Evolutionary conservation across 2,329 filamentous ascomycete species (phyloP).

Genomic region (Trichoderma sp.): DNA sequence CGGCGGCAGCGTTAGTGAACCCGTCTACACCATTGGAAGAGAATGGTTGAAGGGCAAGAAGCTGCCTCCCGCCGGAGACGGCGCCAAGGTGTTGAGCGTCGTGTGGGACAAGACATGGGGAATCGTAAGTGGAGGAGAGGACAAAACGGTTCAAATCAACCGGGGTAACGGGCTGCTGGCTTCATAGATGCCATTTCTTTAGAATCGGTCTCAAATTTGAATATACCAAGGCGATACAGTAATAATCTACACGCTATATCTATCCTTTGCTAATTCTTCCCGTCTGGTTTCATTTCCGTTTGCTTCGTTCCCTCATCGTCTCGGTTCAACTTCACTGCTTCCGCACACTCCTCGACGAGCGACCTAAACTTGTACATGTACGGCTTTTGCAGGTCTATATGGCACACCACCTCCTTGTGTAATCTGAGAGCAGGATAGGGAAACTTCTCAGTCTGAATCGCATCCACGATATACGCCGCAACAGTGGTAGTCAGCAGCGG

Average conservation of each 20-base stretch:
- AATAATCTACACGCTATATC: neutral
- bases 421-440: constrained; percentile 48
- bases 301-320: neutral
- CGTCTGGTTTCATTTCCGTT: neutral
- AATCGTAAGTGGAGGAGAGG: constrained; percentile 88
- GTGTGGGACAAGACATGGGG: constrained; percentile 83
- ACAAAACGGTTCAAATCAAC: constrained; percentile 93
- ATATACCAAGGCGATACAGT: constrained; percentile 15
- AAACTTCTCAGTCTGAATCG: constrained; percentile 49
- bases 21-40: constrained; percentile 71
- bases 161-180: constrained; percentile 54
- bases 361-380: constrained; percentile 13
- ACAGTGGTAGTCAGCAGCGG: constrained; percentile 57
- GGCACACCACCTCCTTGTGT: constrained; percentile 41
- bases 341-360: neutral
- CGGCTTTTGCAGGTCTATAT: constrained; percentile 28
- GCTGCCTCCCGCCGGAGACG: constrained; percentile 69
- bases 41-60: constrained; percentile 66
- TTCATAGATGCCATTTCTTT: constrained; percentile 28
- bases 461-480: constrained; percentile 55
- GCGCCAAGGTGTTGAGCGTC: constrained; percentile 85
- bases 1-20: constrained; percentile 64
- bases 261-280: neutral
- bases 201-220: neutral
- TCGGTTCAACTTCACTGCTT: neutral